Evolutionary conservation across 345 rosid species (phyloP), one percentile per base, ranked within the genome.

Genomic region (Balakata baccata): DNA sequence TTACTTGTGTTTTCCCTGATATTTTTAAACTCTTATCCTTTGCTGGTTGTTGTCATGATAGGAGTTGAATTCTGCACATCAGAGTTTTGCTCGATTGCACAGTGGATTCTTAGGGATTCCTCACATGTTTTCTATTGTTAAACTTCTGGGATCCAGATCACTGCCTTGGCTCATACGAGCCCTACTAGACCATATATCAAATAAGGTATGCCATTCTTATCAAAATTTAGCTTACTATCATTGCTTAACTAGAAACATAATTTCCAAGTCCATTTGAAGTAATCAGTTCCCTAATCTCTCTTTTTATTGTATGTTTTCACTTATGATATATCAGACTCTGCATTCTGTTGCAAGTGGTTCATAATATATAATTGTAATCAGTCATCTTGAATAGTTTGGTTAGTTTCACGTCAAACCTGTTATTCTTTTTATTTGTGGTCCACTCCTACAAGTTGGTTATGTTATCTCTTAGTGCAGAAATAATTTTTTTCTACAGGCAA

Each of bases 121-220:
- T 11, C 99, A 95, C 80, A 78, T 95, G 84, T 87, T 89, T 87
- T 88, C 99, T 53, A 72, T 89, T 63, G 97, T 89, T 74, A 87
- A 85, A 80, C 96, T 95, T 81, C 90, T 95, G 68, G 99, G 98
- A 73, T 86, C 97, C 39, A 91, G 97, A 82, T 95, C 99, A 46
- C 73, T 95, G 84, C 98, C 99, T 60, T 95, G 99, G 99, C 94
- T 95, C 72, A 89, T 95, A 75, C 86, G 98, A 71, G 97, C 98
- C 49, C 86, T 92, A n/a, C 86, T 95, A 58, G 99, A 92, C 82
- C 96, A 92, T 75, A 89, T 95, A 85, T 89, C 99, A 76, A 92
- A 91, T 78, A 95, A 92, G 97, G 99, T 89, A 80, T 64, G 66
- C 58, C 60, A 51, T 73, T 62, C 47, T 45, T 74, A 65, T 10